A percentile compares a stretch with the other conserved stretches of the same genome.
Evolutionary conservation across 2,329 filamentous ascomycete genomes (phyloP).

Genomic region (Alternaria triticimaculans): DNA sequence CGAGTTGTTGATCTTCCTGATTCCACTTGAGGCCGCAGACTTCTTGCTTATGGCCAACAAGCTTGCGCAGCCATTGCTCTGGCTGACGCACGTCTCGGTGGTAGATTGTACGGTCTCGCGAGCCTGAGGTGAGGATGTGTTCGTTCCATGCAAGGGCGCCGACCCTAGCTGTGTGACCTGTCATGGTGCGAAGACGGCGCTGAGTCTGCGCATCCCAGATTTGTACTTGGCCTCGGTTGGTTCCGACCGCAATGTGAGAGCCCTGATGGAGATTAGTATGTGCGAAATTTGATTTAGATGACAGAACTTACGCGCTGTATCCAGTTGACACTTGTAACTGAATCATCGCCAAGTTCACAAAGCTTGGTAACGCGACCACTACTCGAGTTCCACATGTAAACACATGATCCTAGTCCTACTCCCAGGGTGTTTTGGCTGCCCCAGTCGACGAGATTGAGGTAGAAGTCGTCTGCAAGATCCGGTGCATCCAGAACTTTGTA

Average conservation of each 20-base stretch:
- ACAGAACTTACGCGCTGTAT: slow-evolving; percentile 74
- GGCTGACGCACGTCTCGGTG: slow-evolving; percentile 94
- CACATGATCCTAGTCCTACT: slow-evolving; percentile 88
- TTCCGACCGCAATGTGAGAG: slow-evolving; percentile 94
- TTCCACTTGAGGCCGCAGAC: slow-evolving; percentile 98
- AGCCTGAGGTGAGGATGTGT: slow-evolving; percentile 95
- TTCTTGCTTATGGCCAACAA: slow-evolving; percentile 96
- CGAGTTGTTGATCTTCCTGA: slow-evolving; percentile 90
- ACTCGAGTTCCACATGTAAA: slow-evolving; percentile 98
- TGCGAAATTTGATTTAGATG: not conserved
- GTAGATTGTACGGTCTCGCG: slow-evolving; percentile 89
- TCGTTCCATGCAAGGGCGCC: slow-evolving; percentile 97
- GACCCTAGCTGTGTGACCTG: slow-evolving; percentile 90
- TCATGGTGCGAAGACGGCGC: slow-evolving; percentile 91
- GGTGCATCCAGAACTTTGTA: slow-evolving; percentile 98
- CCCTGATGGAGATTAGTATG: slow-evolving; percentile 58
- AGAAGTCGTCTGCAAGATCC: slow-evolving; percentile 96
- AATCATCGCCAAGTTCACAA: slow-evolving; percentile 90
- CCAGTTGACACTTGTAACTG: slow-evolving; percentile 96
- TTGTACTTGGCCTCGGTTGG: slow-evolving; percentile 90
- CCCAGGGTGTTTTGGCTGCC: slow-evolving; percentile 93
- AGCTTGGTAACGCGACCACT: slow-evolving; percentile 91
- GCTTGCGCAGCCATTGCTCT: slow-evolving; percentile 84
- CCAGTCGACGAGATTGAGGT: slow-evolving; percentile 97
- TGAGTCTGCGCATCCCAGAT: slow-evolving; percentile 96